Conservation (phyloP, 2,329 filamentous ascomycete species). For the Albifimbria verrucaria region DNA sequence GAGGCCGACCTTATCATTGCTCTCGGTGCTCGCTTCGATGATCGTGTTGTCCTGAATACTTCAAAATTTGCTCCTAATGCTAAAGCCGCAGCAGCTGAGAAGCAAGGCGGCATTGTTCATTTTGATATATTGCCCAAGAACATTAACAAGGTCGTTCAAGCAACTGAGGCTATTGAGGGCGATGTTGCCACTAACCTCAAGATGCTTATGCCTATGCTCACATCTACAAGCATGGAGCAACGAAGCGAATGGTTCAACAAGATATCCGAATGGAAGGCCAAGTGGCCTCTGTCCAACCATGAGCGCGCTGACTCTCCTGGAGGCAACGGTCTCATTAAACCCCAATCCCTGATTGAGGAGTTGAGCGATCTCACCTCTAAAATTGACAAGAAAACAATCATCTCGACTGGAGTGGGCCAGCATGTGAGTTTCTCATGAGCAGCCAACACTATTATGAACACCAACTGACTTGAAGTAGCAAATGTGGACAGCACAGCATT, state of each 20-base stretch:
- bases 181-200: slow-evolving; percentile 80
- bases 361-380: slow-evolving; percentile 79
- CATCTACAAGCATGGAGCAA: slow-evolving; percentile 57
- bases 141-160: slow-evolving; percentile 99
- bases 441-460: background rate
- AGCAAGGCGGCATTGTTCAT: slow-evolving; percentile 90
- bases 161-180: slow-evolving; percentile 91
- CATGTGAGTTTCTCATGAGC: slow-evolving; percentile 42
- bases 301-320: slow-evolving; percentile 61
- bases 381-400: slow-evolving; percentile 80
- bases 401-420: slow-evolving; percentile 92
- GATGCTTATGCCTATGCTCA: slow-evolving; percentile 69
- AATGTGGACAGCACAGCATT: slow-evolving; percentile 98
- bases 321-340: slow-evolving; percentile 80
- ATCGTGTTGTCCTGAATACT: slow-evolving; percentile 82
- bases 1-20: slow-evolving; percentile 95
- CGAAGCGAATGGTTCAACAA: slow-evolving; percentile 84
- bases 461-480: slow-evolving; percentile 45
- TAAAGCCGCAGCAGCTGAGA: slow-evolving; percentile 77
- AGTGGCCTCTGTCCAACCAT: slow-evolving; percentile 81
- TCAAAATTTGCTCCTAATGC: slow-evolving; percentile 86
- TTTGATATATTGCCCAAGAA: slow-evolving; percentile 99
- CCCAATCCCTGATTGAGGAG: slow-evolving; percentile 87
- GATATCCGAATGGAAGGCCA: slow-evolving; percentile 86
- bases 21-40: slow-evolving; percentile 90